Base-by-base conservation (phyloP, 176 grass and related monocot genomes). In the Aechmea fasciata region DNA sequence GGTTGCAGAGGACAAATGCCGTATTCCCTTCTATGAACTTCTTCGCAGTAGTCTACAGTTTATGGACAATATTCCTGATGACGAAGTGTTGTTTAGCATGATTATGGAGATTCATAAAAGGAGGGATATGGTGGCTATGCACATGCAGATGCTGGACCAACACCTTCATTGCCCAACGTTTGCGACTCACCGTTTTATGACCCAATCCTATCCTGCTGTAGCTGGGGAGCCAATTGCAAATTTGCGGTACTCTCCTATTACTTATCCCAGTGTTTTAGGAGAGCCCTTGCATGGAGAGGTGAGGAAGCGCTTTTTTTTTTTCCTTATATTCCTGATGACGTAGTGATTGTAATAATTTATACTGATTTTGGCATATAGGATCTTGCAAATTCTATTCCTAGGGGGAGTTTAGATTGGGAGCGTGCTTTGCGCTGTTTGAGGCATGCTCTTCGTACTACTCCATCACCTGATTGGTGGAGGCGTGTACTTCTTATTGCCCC, bases 131-230 rank as follows among this genome's bases (percentile, higher is more conserved):
- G 94, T 97, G 63, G 91, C 89, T n/a, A 97, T 90, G 87, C 89
- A 97, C 82, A 97, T 97, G 94, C 94, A 97, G 71, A 97, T 97
- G 94, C 79, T 97, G 74, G 94, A 97, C 73, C 94, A 97, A 50
- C 89, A 92, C 66, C 83, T 97, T 75, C 94, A 97, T 78, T 97
- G 94, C 69, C 94, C 94, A 65, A 90, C 89, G 26, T 97, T 97
- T 59, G 89, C 86, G 50, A 97, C 94, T 67, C 94, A 97, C 62
- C 84, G 94, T 23, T 77, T 77, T 66, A 49, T 61, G 15, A 18
- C 55, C 20, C 55, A 61, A 61, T 61, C 55, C 10, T 83, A 97
- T 55, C 94, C 94, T 68, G 90, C 78, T 83, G 85, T 97, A 87
- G 65, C 94, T 3, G 87, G 86, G 24, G 94, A 97, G 85, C 82